These are phyloP conservation scores for Agaricus sinodeliciosus DNA, from an alignment of 768 basidiomycete species.

Conservation along the genomic window DNA sequence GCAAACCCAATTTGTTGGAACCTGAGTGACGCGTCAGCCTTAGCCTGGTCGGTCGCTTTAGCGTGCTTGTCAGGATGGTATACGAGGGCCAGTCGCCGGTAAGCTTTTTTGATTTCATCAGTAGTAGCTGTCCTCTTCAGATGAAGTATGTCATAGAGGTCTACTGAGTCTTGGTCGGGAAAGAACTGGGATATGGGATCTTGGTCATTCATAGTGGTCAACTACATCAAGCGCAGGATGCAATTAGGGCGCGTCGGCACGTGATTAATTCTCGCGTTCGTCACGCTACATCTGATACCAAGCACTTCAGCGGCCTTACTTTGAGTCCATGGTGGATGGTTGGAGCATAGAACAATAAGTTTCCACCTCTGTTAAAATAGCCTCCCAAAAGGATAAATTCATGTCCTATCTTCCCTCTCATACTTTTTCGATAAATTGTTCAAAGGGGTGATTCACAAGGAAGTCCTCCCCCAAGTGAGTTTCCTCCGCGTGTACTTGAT, in stretches of 20 bases:
- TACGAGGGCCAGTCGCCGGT: slow-evolving; percentile 74
- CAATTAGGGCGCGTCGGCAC: slow-evolving; percentile 8
- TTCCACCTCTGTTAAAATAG: too few relatives aligned
- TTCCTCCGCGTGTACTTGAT: too few relatives aligned
- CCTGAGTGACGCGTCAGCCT: slow-evolving; percentile 62
- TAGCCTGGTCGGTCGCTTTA: slow-evolving; percentile 47
- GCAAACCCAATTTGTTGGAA: slow-evolving; percentile 95
- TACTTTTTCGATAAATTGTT: too few relatives aligned
- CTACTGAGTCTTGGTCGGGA: slow-evolving; percentile 60
- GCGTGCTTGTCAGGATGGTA: slow-evolving; percentile 92
- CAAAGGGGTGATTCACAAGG: too few relatives aligned
- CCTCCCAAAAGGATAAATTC: too few relatives aligned
- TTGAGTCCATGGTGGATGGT: too few relatives aligned
- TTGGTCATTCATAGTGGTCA: slow-evolving; percentile 52
- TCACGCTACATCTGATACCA: too few relatives aligned
- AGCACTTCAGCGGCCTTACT: too few relatives aligned
- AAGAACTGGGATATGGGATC: slow-evolving; percentile 77
- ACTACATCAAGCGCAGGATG: background rate
- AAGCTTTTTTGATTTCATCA: slow-evolving; percentile 77
- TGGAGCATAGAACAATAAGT: too few relatives aligned
- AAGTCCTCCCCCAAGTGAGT: too few relatives aligned
- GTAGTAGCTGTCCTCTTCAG: slow-evolving; percentile 45
- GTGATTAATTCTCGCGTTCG: background rate
- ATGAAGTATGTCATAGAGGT: slow-evolving; percentile 72
- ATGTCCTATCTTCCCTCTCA: too few relatives aligned